phyloP scores from a whole-genome alignment of 805 yeast species.

The Kockiozyma suomiensis region DNA sequence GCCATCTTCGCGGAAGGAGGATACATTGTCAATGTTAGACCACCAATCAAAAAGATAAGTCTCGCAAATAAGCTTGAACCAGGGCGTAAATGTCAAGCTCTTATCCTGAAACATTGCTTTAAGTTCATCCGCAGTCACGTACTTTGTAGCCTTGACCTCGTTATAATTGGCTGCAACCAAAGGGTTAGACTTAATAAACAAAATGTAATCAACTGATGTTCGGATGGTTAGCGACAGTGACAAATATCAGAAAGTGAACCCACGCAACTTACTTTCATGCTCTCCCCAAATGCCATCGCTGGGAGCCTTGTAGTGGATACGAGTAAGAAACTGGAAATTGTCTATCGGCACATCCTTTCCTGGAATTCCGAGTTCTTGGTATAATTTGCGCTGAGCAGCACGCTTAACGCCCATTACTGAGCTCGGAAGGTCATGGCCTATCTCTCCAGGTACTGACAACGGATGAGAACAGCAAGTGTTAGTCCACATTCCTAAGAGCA shows the following conservation, averaged over 20 bases:
- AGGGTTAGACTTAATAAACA: slow-evolving; percentile 66
- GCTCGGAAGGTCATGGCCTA: slow-evolving; percentile 62
- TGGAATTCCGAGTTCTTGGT: slow-evolving; percentile 89
- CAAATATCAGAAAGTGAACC: too few species aligned
- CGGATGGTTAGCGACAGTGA: not conserved
- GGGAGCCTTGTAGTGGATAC: slow-evolving; percentile 91
- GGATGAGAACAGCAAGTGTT: slow-evolving; percentile 99
- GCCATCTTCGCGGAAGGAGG: slow-evolving; percentile 48
- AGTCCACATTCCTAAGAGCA: slow-evolving; percentile 84
- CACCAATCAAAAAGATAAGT: slow-evolving; percentile 93
- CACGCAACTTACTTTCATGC: slow-evolving; percentile 65
- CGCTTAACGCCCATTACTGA: slow-evolving; percentile 77
- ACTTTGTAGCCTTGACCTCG: slow-evolving; percentile 81
- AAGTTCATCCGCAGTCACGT: slow-evolving; percentile 70
- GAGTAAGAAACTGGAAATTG: slow-evolving; percentile 77
- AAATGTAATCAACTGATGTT: slow-evolving; percentile 71
- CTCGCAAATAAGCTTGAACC: slow-evolving; percentile 96
- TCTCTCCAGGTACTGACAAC: slow-evolving; percentile 75
- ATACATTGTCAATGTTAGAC: slow-evolving; percentile 66
- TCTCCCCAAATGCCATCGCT: slow-evolving; percentile 89
- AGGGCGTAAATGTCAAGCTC: slow-evolving; percentile 82
- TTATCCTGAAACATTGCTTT: slow-evolving; percentile 72
- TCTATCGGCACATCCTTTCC: slow-evolving; percentile 52
- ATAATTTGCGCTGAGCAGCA: slow-evolving; percentile 91
- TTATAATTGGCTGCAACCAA: slow-evolving; percentile 64